These are phyloP conservation scores for Globisporangium cederbergense DNA, from an alignment of 352 stramenopile genomes.

Conservation along the genomic window DNA sequence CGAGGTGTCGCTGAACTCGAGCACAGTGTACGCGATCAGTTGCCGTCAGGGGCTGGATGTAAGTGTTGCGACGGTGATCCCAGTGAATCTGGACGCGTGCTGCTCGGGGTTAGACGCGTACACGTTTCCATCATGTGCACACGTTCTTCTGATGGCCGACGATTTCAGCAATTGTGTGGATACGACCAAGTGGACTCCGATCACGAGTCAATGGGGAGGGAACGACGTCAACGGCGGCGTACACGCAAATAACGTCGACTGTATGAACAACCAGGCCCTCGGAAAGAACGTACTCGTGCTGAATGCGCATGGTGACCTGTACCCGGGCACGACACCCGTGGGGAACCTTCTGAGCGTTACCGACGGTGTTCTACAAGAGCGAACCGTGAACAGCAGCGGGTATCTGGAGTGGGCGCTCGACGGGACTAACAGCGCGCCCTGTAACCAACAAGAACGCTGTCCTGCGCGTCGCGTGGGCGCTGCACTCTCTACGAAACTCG, in stretches of 20 bases:
- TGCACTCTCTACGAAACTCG: slow-evolving; percentile 37
- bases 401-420: slow-evolving; percentile 57
- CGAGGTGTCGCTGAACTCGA: slow-evolving; percentile 22
- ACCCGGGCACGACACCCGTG: slow-evolving; percentile 28
- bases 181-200: slow-evolving; percentile 32
- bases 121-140: slow-evolving; percentile 30
- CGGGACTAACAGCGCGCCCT: slow-evolving; percentile 39
- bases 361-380: slow-evolving; percentile 22
- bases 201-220: slow-evolving; percentile 61
- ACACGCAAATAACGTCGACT: slow-evolving; percentile 47
- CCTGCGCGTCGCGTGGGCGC: slow-evolving; percentile 48
- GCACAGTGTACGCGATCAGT: slow-evolving; percentile 40
- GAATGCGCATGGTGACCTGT: slow-evolving; percentile 52
- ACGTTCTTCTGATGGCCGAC: slow-evolving; percentile 55
- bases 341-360: slow-evolving; percentile 23
- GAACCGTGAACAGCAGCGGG: slow-evolving; percentile 29
- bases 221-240: slow-evolving; percentile 62
- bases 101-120: slow-evolving; percentile 53
- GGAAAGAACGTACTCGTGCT: slow-evolving; percentile 44
- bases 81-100: slow-evolving; percentile 37
- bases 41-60: slow-evolving; percentile 44
- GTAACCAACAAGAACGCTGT: slow-evolving; percentile 34
- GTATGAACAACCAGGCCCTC: slow-evolving; percentile 21
- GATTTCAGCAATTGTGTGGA: slow-evolving; percentile 43
- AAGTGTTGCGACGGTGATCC: slow-evolving; percentile 34